Percentiles rank a stretch among this genome's conserved stretches.
Conservation (phyloP, 1,284 basidiomycete genomes). For the Leccinum subrobustum region DNA sequence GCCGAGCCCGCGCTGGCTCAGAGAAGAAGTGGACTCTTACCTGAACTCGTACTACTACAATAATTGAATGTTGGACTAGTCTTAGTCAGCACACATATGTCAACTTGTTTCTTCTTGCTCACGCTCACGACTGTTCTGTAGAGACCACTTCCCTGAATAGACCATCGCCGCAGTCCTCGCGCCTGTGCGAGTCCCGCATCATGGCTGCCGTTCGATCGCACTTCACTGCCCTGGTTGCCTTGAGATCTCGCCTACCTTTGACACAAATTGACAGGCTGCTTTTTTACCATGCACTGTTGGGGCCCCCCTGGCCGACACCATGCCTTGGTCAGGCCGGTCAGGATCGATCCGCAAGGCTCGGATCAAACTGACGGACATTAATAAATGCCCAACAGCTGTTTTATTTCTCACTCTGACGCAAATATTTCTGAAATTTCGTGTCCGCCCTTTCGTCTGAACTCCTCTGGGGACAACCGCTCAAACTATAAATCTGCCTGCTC, state of each 20-base stretch:
- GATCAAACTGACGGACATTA: constrained; percentile 9
- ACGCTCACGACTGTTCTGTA: background rate
- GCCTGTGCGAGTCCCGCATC: background rate
- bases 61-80: background rate
- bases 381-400: background rate
- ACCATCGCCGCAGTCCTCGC: constrained; percentile 13
- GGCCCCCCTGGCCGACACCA: background rate
- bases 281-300: constrained; percentile 9
- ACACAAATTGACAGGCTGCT: background rate
- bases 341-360: constrained; percentile 1
- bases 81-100: constrained; percentile 7
- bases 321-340: background rate
- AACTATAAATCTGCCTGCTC: background rate
- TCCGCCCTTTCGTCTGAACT: background rate
- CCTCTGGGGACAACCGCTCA: background rate
- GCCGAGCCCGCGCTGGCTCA: constrained; percentile 8
- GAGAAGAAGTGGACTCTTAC: constrained; percentile 6
- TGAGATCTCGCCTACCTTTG: background rate
- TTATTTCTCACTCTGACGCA: background rate
- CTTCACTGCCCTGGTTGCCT: background rate
- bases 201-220: background rate
- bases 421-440: background rate
- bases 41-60: background rate
- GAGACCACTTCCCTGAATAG: background rate
- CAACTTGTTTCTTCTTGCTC: background rate